These are phyloP conservation scores for Gardenia jasminoides DNA, from an alignment of 257 asterid species.

Conservation along the genomic window DNA sequence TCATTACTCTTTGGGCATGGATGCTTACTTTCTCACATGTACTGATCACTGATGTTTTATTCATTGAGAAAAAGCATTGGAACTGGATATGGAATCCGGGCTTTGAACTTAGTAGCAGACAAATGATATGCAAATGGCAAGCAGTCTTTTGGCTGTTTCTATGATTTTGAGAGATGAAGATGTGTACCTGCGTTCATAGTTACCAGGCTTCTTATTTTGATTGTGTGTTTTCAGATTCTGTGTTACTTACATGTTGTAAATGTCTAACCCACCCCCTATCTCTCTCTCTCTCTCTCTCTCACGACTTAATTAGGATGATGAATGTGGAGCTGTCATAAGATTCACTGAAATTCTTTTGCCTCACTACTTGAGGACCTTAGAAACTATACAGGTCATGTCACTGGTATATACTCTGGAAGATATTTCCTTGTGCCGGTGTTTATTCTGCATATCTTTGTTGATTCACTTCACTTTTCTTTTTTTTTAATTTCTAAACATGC, in stretches of 20 bases:
- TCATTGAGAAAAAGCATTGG: not conserved
- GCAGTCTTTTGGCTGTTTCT: not conserved
- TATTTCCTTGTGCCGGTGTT: constrained; percentile 2
- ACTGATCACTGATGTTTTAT: not conserved
- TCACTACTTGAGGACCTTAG: not conserved
- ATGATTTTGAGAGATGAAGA: not conserved
- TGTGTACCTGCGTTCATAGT: not conserved
- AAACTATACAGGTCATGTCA: not conserved
- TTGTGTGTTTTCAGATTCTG: not conserved
- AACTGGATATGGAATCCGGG: not conserved
- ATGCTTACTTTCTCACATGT: not conserved
- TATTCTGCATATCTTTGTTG: not conserved
- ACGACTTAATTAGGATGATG: not conserved
- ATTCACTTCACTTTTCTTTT: constrained; percentile 11
- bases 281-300: not conserved
- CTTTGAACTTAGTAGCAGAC: not conserved
- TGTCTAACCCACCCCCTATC: not conserved
- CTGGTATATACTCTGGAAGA: not conserved
- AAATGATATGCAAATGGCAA: not conserved
- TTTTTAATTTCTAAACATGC: constrained; percentile 17
- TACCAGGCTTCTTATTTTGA: not conserved
- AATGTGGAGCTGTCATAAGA: not conserved
- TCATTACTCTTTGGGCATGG: not conserved
- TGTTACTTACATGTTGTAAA: not conserved
- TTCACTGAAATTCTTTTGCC: not conserved